These are phyloP conservation scores for Arachis stenosperma DNA, from an alignment of 306 rosid genomes.

Conservation along the genomic window DNA sequence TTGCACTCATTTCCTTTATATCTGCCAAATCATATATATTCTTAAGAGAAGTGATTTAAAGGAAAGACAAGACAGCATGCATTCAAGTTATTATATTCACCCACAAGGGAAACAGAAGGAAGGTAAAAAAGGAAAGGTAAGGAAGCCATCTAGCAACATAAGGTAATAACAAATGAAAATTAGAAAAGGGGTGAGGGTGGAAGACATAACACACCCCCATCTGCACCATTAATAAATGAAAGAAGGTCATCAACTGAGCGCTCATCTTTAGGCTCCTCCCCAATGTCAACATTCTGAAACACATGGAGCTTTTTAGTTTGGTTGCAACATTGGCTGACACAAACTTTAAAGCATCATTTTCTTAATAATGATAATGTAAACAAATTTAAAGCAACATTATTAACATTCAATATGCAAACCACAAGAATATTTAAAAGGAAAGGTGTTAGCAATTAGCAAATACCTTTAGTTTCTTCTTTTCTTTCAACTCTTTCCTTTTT, in stretches of 20 bases:
- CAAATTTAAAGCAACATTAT: neutral
- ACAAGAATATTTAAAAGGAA: constrained; percentile 36
- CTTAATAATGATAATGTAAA: too few relatives aligned
- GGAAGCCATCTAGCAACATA: constrained; percentile 7
- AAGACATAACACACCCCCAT: constrained; percentile 54
- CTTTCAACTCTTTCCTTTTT: constrained; percentile 81
- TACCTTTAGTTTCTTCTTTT: constrained; percentile 81
- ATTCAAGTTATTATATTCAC: constrained; percentile 4
- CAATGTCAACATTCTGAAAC: constrained; percentile 75
- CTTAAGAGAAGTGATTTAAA: constrained; percentile 25
- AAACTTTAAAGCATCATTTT: neutral
- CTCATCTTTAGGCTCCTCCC: constrained; percentile 76
- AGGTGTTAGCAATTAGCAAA: constrained; percentile 39
- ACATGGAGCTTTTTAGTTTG: constrained; percentile 21
- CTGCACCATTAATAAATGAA: constrained; percentile 82
- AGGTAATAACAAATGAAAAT: constrained; percentile 20
- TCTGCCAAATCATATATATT: constrained; percentile 54
- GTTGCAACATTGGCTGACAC: constrained; percentile 17
- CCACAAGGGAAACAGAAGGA: neutral
- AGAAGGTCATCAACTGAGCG: constrained; percentile 92
- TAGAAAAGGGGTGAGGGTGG: neutral
- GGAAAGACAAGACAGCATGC: constrained; percentile 28
- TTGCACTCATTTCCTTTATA: constrained; percentile 58
- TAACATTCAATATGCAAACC: constrained; percentile 33
- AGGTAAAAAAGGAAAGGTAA: neutral